Evolutionary conservation across 805 yeast species (phyloP).

Genomic region (Peterozyma toletana): DNA sequence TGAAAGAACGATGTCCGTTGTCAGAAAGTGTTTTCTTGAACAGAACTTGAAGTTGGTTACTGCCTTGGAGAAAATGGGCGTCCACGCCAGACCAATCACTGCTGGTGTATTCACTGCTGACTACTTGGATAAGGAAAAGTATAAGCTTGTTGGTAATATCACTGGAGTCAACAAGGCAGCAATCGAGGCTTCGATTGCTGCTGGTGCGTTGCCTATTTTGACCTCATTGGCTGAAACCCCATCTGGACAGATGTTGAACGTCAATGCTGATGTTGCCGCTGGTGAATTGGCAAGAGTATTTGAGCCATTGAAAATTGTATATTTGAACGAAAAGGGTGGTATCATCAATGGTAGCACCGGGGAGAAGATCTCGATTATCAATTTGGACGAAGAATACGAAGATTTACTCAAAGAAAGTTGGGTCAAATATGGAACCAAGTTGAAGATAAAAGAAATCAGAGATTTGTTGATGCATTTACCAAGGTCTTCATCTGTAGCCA

Average conservation of each 20-base stretch:
- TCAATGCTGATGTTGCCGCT: conserved; percentile 98
- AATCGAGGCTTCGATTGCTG: conserved; percentile 88
- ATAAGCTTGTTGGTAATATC: conserved; percentile 88
- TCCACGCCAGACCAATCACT: conserved; percentile 96
- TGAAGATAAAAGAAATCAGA: conserved; percentile 93
- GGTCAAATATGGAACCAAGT: conserved; percentile 98
- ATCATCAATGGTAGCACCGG: conserved; percentile 88
- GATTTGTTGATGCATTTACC: conserved; percentile 92
- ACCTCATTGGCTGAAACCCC: conserved; percentile 96
- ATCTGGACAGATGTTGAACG: conserved; percentile 93
- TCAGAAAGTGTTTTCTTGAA: conserved; percentile 89
- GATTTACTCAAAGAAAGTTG: conserved; percentile 86
- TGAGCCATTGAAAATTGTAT: conserved; percentile 95
- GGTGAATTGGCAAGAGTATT: conserved; percentile 95
- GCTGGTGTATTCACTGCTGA: conserved; percentile 96
- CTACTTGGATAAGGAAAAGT: conserved; percentile 83
- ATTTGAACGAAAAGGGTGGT: conserved; percentile 96
- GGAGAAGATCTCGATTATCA: conserved; percentile 82
- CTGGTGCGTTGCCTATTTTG: conserved; percentile 94
- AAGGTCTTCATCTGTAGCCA: conserved; percentile 95
- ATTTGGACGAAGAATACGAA: conserved; percentile 94
- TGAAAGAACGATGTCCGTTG: conserved; percentile 91
- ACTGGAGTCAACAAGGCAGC: conserved; percentile 81
- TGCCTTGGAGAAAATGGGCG: conserved; percentile 94
- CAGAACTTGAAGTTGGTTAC: conserved; percentile 93